These are phyloP conservation scores for Choricystis sp. DNA, from an alignment of 139 green algal genomes.

Conservation along the genomic window DNA sequence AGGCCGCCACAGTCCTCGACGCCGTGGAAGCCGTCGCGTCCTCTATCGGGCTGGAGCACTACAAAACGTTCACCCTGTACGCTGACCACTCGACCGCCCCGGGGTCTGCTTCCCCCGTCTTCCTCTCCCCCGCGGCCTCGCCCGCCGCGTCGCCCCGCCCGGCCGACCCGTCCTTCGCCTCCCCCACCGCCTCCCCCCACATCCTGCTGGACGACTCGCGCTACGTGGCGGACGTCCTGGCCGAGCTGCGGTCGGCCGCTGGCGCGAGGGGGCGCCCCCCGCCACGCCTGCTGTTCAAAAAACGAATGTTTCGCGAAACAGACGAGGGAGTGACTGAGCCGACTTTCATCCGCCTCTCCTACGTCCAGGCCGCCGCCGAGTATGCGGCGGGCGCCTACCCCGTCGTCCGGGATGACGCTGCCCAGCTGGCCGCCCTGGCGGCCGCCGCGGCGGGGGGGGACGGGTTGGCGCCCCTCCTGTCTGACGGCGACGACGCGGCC, in stretches of 20 bases:
- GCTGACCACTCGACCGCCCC: too few relatives aligned
- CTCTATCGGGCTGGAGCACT: slow-evolving; percentile 85
- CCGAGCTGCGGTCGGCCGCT: slow-evolving; percentile 32
- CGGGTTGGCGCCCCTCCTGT: slow-evolving; percentile 48
- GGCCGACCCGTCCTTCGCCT: too few relatives aligned
- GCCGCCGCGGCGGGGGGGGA: slow-evolving; percentile 24
- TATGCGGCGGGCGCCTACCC: slow-evolving; percentile 87
- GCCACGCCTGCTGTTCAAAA: slow-evolving; percentile 85
- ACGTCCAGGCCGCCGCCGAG: slow-evolving; percentile 76
- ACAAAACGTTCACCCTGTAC: slow-evolving; percentile 90
- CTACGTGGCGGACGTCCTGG: slow-evolving; percentile 25
- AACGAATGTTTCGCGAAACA: slow-evolving; percentile 85
- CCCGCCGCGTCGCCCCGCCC: too few relatives aligned
- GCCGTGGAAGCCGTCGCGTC: slow-evolving; percentile 68
- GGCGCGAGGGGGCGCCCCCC: slow-evolving; percentile 21
- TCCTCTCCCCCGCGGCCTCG: too few relatives aligned
- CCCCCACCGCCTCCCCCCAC: background rate
- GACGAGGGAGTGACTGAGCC: slow-evolving; percentile 83
- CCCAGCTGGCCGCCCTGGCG: slow-evolving; percentile 84
- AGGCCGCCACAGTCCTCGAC: slow-evolving; percentile 59
- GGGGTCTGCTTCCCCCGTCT: too few relatives aligned
- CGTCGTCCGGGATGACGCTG: slow-evolving; percentile 83
- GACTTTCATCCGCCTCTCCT: slow-evolving; percentile 87
- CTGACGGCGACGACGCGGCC: slow-evolving; percentile 35
- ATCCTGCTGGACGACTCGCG: background rate